Base-by-base conservation (phyloP, 176 grass and related monocot species). In the Carex cristatella region DNA sequence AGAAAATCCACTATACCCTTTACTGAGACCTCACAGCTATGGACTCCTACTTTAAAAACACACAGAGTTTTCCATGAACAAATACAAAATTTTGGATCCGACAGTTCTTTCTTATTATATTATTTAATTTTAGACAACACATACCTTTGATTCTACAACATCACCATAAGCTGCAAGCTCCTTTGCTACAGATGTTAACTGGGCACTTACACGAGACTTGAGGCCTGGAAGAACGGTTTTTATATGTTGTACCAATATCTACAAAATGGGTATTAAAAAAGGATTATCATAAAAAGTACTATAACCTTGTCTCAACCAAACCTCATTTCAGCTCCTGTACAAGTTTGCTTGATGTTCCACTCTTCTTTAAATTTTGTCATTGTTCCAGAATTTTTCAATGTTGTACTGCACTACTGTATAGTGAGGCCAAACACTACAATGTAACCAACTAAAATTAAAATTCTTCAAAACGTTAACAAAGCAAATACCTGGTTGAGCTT, bases 231-330 rank as follows among this genome's bases (percentile, higher is more conserved):
- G 91, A 88, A 95, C 89, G 87, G 81, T 84, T 87, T 66, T 95
- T 61, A 99, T 99, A 87, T 99, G 96, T 81, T 94, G 96, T 57
- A 95, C 96, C 79, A 99, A 88, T 89, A 99, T 99, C 96, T 99
- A 92, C 89, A 95, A 18, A 87, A 67, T 11, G 61, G 46, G 53
- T 42, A 63, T 56, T 77, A 15, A 83, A 83, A 69, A 55, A 83
- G 27, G 11, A 79, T 35, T 33, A 54, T 31, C 71, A 75, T 76
- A 55, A 80, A 80, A 23, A 28, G n/a, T 23, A 79, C 55, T 16
- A 61, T 19, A 60, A 81, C 35, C 32, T 59, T 70, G 12, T 23
- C 75, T 40, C 79, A 1, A 74, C 66, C 10, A 15, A 60, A 79
- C 28, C 18, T 65, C 69, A 87, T 66, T 66, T 71, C 35, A 72